Conservation (phyloP, 2,329 filamentous ascomycete species). For the Microcyclospora pomicola region DNA sequence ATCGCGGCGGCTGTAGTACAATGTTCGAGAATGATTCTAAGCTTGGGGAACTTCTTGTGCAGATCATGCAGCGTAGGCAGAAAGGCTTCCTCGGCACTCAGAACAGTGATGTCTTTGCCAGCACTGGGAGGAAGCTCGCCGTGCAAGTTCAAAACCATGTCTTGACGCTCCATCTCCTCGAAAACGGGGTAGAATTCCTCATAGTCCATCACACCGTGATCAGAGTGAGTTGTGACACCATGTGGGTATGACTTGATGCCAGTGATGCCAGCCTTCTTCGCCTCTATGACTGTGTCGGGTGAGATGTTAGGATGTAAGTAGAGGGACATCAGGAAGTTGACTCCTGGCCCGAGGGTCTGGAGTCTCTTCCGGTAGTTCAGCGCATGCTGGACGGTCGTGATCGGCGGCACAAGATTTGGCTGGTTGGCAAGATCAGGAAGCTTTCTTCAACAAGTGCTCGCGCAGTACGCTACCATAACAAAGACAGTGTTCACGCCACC, state of each 20-base stretch:
- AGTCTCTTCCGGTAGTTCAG: slow-evolving; percentile 33
- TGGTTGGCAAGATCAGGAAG: slow-evolving; percentile 10
- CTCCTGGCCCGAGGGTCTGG: slow-evolving; percentile 32
- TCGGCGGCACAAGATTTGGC: slow-evolving; percentile 38
- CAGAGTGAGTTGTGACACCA: slow-evolving; percentile 45
- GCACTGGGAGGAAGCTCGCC: slow-evolving; percentile 59
- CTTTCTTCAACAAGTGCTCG: background rate
- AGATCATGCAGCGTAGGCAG: slow-evolving; percentile 64
- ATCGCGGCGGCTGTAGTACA: slow-evolving; percentile 76
- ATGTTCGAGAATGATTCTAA: slow-evolving; percentile 61
- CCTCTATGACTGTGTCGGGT: slow-evolving; percentile 49
- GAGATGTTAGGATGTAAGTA: slow-evolving; percentile 37
- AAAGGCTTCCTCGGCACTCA: slow-evolving; percentile 64
- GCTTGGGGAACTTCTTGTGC: slow-evolving; percentile 58
- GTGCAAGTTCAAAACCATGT: slow-evolving; percentile 82
- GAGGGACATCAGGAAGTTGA: slow-evolving; percentile 38
- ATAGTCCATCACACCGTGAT: slow-evolving; percentile 55
- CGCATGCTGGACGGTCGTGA: slow-evolving; percentile 35
- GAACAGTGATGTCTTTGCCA: slow-evolving; percentile 26
- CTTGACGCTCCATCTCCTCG: slow-evolving; percentile 72
- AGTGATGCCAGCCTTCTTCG: slow-evolving; percentile 55
- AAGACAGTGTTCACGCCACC: slow-evolving; percentile 41
- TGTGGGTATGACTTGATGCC: slow-evolving; percentile 59
- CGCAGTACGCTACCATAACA: slow-evolving; percentile 33
- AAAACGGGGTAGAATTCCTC: slow-evolving; percentile 67